Evolutionary conservation across 345 rosid species (phyloP).

Genomic region (Mangifera indica): DNA sequence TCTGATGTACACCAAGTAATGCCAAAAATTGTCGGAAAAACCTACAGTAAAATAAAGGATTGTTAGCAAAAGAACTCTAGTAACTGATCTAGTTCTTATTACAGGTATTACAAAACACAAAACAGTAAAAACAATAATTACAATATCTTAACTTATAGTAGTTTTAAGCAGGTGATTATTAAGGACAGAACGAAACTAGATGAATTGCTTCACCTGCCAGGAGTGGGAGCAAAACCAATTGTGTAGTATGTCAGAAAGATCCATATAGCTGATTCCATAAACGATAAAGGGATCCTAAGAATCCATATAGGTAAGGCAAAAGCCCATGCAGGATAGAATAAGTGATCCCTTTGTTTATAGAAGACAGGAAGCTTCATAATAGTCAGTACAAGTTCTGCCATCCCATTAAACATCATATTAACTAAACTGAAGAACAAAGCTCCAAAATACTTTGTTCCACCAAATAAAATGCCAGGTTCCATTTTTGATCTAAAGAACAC

Average conservation of each 20-base stretch:
- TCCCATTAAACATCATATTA: conserved; percentile 65
- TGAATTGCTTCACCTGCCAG: conserved; percentile 42
- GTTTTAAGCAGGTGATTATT: background rate
- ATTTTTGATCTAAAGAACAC: conserved; percentile 60
- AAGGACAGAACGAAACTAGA: background rate
- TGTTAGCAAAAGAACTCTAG: background rate
- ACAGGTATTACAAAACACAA: background rate
- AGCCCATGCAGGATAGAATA: conserved; percentile 74
- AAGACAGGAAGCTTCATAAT: conserved; percentile 63
- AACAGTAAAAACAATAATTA: too few relatives aligned
- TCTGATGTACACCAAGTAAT: conserved; percentile 71
- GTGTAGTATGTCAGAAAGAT: conserved; percentile 60
- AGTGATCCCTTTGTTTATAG: conserved; percentile 70
- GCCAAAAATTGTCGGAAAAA: conserved; percentile 75
- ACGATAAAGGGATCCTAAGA: conserved; percentile 59
- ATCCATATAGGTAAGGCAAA: conserved; percentile 58
- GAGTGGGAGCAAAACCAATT: conserved; percentile 65
- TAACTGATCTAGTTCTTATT: background rate
- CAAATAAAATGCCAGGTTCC: conserved; percentile 35
- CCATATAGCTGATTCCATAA: conserved; percentile 65
- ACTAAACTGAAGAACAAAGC: conserved; percentile 58
- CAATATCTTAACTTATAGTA: background rate
- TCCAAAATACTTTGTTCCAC: conserved; percentile 52
- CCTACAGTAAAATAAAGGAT: conserved; percentile 33
- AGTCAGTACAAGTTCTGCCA: conserved; percentile 64